Evolutionary conservation across 164 flowering plant species (phyloP).

Genomic region (Vitis rupestris): DNA sequence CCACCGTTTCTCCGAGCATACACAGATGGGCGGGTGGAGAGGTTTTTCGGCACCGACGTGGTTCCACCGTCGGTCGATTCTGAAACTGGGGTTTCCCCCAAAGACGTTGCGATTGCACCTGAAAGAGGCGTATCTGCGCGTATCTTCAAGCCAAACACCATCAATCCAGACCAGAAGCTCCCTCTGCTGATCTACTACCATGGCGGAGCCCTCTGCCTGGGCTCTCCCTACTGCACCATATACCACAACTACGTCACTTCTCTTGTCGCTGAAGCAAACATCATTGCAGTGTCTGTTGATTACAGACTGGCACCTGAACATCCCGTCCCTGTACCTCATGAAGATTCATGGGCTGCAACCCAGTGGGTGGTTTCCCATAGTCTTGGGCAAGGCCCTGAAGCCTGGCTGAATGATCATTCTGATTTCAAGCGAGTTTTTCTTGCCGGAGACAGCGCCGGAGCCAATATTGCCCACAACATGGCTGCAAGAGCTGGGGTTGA

Average conservation of each 20-base stretch:
- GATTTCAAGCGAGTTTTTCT: slow-evolving; percentile 8
- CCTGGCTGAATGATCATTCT: slow-evolving; percentile 12
- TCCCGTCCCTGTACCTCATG: slow-evolving; percentile 3
- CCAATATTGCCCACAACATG: slow-evolving; percentile 11
- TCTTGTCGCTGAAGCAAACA: slow-evolving; percentile 3
- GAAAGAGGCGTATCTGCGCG: slow-evolving; percentile 4
- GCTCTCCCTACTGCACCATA: neutral
- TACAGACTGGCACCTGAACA: slow-evolving; percentile 18
- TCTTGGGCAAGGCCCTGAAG: slow-evolving; percentile 1
- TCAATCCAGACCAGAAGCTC: slow-evolving; percentile 6
- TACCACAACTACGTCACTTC: slow-evolving; percentile 6
- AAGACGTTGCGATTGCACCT: neutral
- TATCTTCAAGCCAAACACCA: neutral
- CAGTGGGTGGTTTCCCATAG: slow-evolving; percentile 10
- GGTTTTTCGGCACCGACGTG: too few species aligned
- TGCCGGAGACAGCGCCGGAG: slow-evolving; percentile 16
- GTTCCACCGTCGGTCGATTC: slow-evolving; percentile 1
- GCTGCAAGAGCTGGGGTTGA: neutral
- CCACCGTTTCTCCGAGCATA: slow-evolving; percentile 9
- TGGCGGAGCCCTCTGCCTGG: slow-evolving; percentile 13
- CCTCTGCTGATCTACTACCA: slow-evolving; percentile 18
- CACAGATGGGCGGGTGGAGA: slow-evolving; percentile 10
- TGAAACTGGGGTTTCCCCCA: neutral
- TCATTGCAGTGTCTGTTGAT: slow-evolving; percentile 9
- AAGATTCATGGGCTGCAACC: slow-evolving; percentile 7